Conservation (phyloP, 352 stramenopile genomes). For the Phytophthora fragariaefolia region DNA sequence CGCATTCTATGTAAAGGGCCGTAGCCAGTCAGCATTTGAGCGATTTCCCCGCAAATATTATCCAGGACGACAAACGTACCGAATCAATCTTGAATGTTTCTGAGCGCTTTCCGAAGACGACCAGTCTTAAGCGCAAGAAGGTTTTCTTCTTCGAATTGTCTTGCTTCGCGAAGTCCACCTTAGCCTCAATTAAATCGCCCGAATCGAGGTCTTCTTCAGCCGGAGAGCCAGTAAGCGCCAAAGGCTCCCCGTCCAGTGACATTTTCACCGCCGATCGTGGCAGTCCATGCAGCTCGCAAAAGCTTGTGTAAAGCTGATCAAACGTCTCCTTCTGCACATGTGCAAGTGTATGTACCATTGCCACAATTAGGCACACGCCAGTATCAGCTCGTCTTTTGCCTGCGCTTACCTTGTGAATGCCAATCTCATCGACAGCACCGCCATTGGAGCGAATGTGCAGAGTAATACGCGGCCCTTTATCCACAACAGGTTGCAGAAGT, state of each 20-base stretch:
- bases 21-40: background rate
- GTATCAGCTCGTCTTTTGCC: background rate
- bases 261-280: constrained; percentile 66
- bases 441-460: constrained; percentile 73
- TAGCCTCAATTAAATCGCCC: constrained; percentile 74
- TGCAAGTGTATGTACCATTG: no score
- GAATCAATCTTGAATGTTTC: constrained; percentile 77
- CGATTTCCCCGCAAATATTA: background rate
- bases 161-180: constrained; percentile 73
- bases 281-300: constrained; percentile 69
- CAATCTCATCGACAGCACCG: constrained; percentile 54
- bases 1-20: constrained; percentile 33
- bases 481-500: constrained; percentile 6
- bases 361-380: background rate
- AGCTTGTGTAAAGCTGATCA: constrained; percentile 63
- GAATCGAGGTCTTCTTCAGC: constrained; percentile 52
- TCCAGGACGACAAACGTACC: constrained; percentile 36
- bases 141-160: constrained; percentile 53
- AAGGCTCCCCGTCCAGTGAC: constrained; percentile 58
- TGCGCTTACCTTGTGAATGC: constrained; percentile 56
- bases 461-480: constrained; percentile 62
- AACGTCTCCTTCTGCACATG: constrained; percentile 65
- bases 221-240: constrained; percentile 42
- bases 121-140: constrained; percentile 60
- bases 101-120: constrained; percentile 58